These are phyloP conservation scores for Diaporthe vexans DNA, from an alignment of 2,329 filamentous ascomycete genomes.

Conservation along the genomic window DNA sequence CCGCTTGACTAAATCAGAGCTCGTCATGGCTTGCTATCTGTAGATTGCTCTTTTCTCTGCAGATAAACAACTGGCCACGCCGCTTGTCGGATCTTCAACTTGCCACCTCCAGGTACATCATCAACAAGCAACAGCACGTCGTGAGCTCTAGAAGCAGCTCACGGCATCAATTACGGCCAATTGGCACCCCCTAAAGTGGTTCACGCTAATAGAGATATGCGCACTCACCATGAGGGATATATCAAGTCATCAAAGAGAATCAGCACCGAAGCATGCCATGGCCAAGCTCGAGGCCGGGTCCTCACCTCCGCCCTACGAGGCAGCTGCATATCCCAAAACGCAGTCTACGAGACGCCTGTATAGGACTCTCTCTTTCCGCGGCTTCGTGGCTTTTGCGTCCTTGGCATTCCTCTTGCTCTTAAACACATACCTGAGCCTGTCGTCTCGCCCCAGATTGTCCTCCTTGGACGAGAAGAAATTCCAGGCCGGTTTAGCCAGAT, in stretches of 20 bases:
- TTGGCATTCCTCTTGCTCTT: slow-evolving; percentile 1
- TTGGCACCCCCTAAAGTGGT: too few species aligned
- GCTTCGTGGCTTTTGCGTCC: background rate
- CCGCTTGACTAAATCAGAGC: background rate
- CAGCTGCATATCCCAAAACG: slow-evolving; percentile 36
- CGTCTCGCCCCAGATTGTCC: slow-evolving; percentile 14
- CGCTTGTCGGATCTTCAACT: background rate
- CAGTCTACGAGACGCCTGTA: slow-evolving; percentile 22
- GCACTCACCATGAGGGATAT: background rate
- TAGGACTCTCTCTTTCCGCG: slow-evolving; percentile 15
- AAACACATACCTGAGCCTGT: slow-evolving; percentile 23
- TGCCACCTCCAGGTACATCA: background rate
- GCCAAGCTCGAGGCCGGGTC: slow-evolving; percentile 23
- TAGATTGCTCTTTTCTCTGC: background rate
- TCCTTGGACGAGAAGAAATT: slow-evolving; percentile 33
- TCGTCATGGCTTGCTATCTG: background rate
- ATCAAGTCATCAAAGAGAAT: background rate
- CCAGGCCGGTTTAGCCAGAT: slow-evolving; percentile 35
- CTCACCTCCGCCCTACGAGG: slow-evolving; percentile 38
- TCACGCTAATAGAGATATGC: too few species aligned
- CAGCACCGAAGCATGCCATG: slow-evolving; percentile 2
- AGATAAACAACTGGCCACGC: background rate
- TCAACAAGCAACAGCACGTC: background rate
- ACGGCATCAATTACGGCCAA: background rate
- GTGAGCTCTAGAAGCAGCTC: background rate